Percentiles rank a stretch among this genome's conserved stretches.
phyloP scores from a whole-genome alignment of 139 green algal genomes.

The Marvania coccoides region DNA sequence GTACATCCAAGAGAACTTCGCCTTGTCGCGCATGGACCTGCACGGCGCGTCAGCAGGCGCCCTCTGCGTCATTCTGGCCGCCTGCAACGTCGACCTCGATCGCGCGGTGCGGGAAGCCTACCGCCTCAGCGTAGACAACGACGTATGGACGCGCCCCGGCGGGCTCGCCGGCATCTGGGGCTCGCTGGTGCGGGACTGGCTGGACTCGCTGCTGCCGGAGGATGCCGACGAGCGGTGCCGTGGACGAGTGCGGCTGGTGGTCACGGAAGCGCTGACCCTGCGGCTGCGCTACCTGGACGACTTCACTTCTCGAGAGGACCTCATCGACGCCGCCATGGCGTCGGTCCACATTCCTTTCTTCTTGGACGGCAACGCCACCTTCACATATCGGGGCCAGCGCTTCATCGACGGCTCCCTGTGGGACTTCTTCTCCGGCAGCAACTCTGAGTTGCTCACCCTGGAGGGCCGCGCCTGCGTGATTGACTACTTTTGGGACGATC shows the following conservation, averaged over 20 bases:
- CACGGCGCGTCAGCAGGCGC: slow-evolving; percentile 32
- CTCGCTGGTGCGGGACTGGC: slow-evolving; percentile 51
- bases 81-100: slow-evolving; percentile 34
- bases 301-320: slow-evolving; percentile 40
- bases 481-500: slow-evolving; percentile 47
- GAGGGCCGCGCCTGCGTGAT: slow-evolving; percentile 29
- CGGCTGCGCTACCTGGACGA: slow-evolving; percentile 26
- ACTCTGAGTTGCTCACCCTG: slow-evolving; percentile 27
- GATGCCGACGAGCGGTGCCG: slow-evolving; percentile 47
- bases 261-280: slow-evolving; percentile 28
- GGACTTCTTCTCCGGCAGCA: slow-evolving; percentile 36
- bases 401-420: slow-evolving; percentile 49
- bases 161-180: slow-evolving; percentile 69
- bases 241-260: slow-evolving; percentile 32
- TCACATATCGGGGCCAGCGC: slow-evolving; percentile 21
- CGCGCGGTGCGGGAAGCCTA: slow-evolving; percentile 29
- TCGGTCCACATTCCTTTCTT: slow-evolving; percentile 64
- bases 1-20: slow-evolving; percentile 26
- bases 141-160: slow-evolving; percentile 32
- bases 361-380: slow-evolving; percentile 39
- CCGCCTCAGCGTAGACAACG: slow-evolving; percentile 26
- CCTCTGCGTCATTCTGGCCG: slow-evolving; percentile 24
- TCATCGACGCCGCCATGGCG: slow-evolving; percentile 51
- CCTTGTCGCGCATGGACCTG: slow-evolving; percentile 22
- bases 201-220: slow-evolving; percentile 56